Percentiles rank a stretch among this genome's conserved stretches.
These are phyloP conservation scores for Abrus precatorius DNA, from an alignment of 306 rosid species.

Conservation along the genomic window DNA sequence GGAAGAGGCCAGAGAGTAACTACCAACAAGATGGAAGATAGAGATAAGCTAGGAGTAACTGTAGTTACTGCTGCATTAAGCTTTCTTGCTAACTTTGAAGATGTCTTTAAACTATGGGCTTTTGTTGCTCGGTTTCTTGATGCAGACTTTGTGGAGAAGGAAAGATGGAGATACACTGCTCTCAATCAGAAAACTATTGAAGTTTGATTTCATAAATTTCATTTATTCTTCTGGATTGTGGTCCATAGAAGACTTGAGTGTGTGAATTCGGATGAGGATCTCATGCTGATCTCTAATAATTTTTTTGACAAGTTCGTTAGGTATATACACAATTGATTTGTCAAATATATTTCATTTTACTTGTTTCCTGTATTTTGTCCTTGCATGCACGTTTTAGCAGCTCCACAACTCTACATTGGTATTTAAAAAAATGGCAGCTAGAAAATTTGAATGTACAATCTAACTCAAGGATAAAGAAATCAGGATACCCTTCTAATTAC, in stretches of 20 bases:
- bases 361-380: slow-evolving; percentile 41
- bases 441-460: slow-evolving; percentile 15
- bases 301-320: slow-evolving; percentile 32
- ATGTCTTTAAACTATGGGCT: slow-evolving; percentile 82
- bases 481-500: neutral
- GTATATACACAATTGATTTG: slow-evolving; percentile 32
- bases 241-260: slow-evolving; percentile 30
- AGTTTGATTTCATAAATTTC: slow-evolving; percentile 56
- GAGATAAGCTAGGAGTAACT: slow-evolving; percentile 66
- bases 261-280: slow-evolving; percentile 41
- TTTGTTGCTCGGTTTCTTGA: slow-evolving; percentile 93
- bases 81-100: slow-evolving; percentile 84
- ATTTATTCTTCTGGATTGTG: slow-evolving; percentile 44
- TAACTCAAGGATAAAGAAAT: slow-evolving; percentile 16
- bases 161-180: slow-evolving; percentile 95
- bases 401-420: neutral
- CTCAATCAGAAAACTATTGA: slow-evolving; percentile 87
- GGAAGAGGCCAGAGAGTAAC: slow-evolving; percentile 46
- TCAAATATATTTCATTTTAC: slow-evolving; percentile 39
- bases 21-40: slow-evolving; percentile 58
- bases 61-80: slow-evolving; percentile 96
- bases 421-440: slow-evolving; percentile 4
- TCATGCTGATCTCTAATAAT: slow-evolving; percentile 42
- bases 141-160: slow-evolving; percentile 97
- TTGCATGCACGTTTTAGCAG: slow-evolving; percentile 27